A percentile compares a stretch with the other conserved stretches of the same genome.
Evolutionary conservation across 768 basidiomycete genomes (phyloP).

Genomic region (Naganishia kalamii): DNA sequence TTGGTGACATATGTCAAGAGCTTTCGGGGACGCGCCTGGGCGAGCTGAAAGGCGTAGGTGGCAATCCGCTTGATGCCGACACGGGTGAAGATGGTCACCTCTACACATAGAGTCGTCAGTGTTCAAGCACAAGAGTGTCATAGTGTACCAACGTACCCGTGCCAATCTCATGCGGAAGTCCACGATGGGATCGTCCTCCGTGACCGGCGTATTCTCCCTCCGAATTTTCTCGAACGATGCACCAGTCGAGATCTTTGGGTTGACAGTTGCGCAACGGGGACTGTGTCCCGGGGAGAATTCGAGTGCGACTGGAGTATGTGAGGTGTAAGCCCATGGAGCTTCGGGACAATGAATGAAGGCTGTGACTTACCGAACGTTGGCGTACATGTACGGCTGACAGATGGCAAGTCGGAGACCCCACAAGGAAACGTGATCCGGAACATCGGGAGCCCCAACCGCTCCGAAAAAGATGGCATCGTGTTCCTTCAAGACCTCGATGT

Average conservation of each 20-base stretch:
- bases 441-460: conserved; percentile 52
- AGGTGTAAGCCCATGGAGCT: not conserved
- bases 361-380: conserved; percentile 29
- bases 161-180: conserved; percentile 40
- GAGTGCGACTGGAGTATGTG: conserved; percentile 53
- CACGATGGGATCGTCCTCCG: conserved; percentile 46
- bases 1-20: conserved; percentile 56
- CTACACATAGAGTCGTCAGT: conserved; percentile 25
- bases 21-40: conserved; percentile 52
- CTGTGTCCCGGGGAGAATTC: conserved; percentile 52
- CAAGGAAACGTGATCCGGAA: conserved; percentile 58
- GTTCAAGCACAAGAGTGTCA: not conserved
- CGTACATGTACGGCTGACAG: conserved; percentile 53
- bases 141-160: conserved; percentile 35
- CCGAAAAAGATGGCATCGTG: conserved; percentile 50
- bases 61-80: conserved; percentile 53
- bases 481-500: conserved; percentile 34
- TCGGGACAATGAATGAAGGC: not conserved
- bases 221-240: conserved; percentile 57
- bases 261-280: conserved; percentile 53
- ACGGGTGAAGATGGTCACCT: conserved; percentile 53
- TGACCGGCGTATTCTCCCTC: conserved; percentile 57
- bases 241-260: conserved; percentile 52
- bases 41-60: conserved; percentile 56
- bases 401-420: conserved; percentile 56